Conservation (phyloP, 306 rosid genomes). For the Sesbania bispinosa region DNA sequence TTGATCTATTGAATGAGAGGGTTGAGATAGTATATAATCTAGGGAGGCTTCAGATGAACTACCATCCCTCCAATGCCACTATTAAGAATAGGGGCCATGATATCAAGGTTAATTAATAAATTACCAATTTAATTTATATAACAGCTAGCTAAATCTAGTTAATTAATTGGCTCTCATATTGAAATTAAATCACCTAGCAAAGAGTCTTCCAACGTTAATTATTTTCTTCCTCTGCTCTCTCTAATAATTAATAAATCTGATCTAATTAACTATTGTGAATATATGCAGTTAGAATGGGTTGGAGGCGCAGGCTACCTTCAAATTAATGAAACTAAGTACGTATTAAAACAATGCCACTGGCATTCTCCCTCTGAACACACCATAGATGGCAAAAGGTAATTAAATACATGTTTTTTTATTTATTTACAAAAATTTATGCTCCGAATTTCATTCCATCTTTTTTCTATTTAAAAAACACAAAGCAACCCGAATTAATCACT, state of each 20-base stretch:
- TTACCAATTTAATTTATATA: neutral
- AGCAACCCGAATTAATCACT: neutral
- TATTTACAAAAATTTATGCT: neutral
- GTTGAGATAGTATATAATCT: slow-evolving; percentile 42
- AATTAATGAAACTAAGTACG: slow-evolving; percentile 45
- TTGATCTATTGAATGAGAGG: slow-evolving; percentile 44
- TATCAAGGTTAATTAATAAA: slow-evolving; percentile 36
- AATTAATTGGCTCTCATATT: neutral
- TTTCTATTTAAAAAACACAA: too few relatives aligned
- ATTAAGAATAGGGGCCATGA: slow-evolving; percentile 68
- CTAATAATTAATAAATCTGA: neutral
- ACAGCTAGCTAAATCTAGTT: too few relatives aligned
- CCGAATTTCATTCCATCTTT: neutral
- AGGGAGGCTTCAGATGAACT: slow-evolving; percentile 29
- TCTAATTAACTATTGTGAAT: neutral
- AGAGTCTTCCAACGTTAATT: neutral
- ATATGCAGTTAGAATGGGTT: slow-evolving; percentile 50
- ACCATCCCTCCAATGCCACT: slow-evolving; percentile 55
- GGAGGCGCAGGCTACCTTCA: slow-evolving; percentile 41
- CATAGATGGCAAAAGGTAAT: slow-evolving; percentile 50
- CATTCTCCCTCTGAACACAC: too few relatives aligned
- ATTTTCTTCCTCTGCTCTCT: too few relatives aligned
- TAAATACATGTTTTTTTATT: neutral
- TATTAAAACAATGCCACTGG: slow-evolving; percentile 62
- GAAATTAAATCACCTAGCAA: neutral